Conservation (phyloP, 1,284 basidiomycete genomes). For the Heterobasidion irregulare region DNA sequence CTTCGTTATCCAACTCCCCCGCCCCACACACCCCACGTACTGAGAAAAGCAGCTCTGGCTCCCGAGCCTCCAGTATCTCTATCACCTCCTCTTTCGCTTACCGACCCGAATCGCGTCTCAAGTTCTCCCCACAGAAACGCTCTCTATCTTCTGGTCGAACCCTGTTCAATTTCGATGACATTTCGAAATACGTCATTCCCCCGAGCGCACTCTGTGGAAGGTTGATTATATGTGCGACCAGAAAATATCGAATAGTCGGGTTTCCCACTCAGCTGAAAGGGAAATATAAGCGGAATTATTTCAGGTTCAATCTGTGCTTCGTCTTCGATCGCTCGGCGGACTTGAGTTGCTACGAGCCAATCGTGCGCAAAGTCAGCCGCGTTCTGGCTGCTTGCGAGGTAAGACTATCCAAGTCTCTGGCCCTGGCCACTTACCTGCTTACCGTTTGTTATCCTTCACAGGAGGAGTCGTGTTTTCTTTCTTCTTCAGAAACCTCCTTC, state of each 20-base stretch:
- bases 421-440: neutral
- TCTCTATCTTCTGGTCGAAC: constrained; percentile 37
- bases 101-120: constrained; percentile 31
- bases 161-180: constrained; percentile 87
- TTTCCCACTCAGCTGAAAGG: constrained; percentile 76
- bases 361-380: constrained; percentile 91
- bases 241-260: constrained; percentile 76
- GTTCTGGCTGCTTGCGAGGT: constrained; percentile 88
- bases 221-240: constrained; percentile 74
- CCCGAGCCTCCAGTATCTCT: constrained; percentile 31
- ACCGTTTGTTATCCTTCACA: constrained; percentile 22
- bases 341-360: constrained; percentile 90
- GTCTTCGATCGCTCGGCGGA: constrained; percentile 90
- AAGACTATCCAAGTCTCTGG: constrained; percentile 17
- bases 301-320: constrained; percentile 94
- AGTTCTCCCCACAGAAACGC: constrained; percentile 42
- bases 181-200: constrained; percentile 94
- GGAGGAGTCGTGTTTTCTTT: constrained; percentile 88
- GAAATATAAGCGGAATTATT: constrained; percentile 78
- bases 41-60: constrained; percentile 27
- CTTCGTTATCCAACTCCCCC: constrained; percentile 29
- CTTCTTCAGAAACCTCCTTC: constrained; percentile 60
- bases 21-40: constrained; percentile 33
- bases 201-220: constrained; percentile 81
- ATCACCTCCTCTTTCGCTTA: constrained; percentile 33